A percentile compares a stretch with the other conserved stretches of the same genome.
phyloP scores from a whole-genome alignment of 106 monocot genomes.

The Narthecium ossifragum region DNA sequence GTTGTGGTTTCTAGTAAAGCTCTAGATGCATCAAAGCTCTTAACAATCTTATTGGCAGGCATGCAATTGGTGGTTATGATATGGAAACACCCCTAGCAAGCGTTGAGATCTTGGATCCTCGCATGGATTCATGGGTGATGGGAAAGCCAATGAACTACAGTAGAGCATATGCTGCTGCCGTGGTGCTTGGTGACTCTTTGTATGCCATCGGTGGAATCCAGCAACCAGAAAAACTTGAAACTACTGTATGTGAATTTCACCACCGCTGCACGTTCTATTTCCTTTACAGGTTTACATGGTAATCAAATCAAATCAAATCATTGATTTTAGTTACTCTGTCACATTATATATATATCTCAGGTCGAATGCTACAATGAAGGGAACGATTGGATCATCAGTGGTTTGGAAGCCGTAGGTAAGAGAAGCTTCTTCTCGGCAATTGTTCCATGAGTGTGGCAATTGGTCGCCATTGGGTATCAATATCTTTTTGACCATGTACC shows the following conservation, averaged over 20 bases:
- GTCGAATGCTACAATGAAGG: not conserved
- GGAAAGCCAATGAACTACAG: constrained; percentile 1
- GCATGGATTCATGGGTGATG: not conserved
- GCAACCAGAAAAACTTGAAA: not conserved
- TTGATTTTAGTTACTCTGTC: too few relatives aligned
- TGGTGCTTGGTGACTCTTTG: not conserved
- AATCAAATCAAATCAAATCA: too few relatives aligned
- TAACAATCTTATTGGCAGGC: not conserved
- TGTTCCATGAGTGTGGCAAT: constrained; percentile 12
- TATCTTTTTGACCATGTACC: too few relatives aligned
- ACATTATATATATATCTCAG: too few relatives aligned
- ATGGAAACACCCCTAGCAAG: not conserved
- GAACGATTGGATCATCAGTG: not conserved
- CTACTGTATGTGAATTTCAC: not conserved
- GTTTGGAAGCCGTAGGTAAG: not conserved
- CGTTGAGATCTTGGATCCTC: constrained; percentile 5
- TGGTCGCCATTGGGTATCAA: too few relatives aligned
- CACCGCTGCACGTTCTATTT: not conserved
- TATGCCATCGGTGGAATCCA: not conserved
- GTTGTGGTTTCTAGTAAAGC: too few relatives aligned
- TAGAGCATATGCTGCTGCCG: constrained; percentile 2
- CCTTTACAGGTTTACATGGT: not conserved
- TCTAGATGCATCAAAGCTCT: too few relatives aligned
- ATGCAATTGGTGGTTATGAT: not conserved
- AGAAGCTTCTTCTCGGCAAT: constrained; percentile 1